Percentiles rank a stretch among this genome's conserved stretches.
phyloP scores from a whole-genome alignment of 108 stramenopile genomes.

The Cyclostephanos tholiformis region DNA sequence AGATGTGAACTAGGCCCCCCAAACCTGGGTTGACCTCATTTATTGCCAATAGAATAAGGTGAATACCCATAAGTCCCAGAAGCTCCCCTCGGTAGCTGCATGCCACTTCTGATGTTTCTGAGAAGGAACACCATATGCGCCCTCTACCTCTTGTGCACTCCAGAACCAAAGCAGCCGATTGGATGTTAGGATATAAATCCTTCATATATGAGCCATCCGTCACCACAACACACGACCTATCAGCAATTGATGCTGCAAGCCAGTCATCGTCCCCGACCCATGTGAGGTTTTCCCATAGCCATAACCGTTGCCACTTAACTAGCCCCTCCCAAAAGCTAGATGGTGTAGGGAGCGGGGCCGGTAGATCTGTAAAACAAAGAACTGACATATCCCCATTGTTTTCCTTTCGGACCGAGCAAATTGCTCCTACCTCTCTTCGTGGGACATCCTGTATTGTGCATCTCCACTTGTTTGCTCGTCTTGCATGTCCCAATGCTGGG shows the following conservation, averaged over 20 bases:
- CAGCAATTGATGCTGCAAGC: slow-evolving; percentile 6
- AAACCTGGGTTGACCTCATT: background rate
- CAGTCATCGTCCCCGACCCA: slow-evolving; percentile 1
- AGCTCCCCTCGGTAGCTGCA: slow-evolving; percentile 29
- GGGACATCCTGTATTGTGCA: background rate
- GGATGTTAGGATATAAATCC: slow-evolving; percentile 2
- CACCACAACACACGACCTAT: slow-evolving; percentile 1
- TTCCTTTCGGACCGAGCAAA: background rate
- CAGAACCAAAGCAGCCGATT: slow-evolving; percentile 12
- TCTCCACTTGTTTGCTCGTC: background rate
- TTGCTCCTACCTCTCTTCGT: background rate
- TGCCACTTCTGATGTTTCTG: slow-evolving; percentile 6
- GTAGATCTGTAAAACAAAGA: background rate
- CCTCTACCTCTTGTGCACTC: slow-evolving; percentile 14
- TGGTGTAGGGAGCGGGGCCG: background rate
- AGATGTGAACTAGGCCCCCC: background rate
- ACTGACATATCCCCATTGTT: background rate
- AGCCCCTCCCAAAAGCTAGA: background rate
- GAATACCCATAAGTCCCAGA: slow-evolving; percentile 20
- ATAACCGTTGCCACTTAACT: no score
- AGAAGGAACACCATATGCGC: slow-evolving; percentile 4
- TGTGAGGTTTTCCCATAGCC: background rate
- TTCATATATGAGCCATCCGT: slow-evolving; percentile 28
- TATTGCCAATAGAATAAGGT: slow-evolving; percentile 14
- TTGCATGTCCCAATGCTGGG: background rate